Evolutionary conservation across 176 grass and related monocot genomes (phyloP).

Genomic region (Rhipidocladum racemiflorum): DNA sequence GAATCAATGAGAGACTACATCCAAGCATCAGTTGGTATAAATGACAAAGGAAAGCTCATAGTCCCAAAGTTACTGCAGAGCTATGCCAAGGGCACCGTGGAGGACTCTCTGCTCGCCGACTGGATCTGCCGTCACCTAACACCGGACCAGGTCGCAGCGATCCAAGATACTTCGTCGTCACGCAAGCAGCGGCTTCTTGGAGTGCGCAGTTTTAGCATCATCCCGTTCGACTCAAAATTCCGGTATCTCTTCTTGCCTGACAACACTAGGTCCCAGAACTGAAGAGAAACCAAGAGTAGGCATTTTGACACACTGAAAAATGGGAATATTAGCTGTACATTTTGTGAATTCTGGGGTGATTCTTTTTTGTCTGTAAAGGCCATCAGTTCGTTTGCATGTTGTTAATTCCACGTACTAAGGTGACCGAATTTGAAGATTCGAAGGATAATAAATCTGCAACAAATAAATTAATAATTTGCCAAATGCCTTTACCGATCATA

Average conservation of each 20-base stretch:
- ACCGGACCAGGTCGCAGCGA: constrained; percentile 49
- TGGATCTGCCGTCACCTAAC: constrained; percentile 90
- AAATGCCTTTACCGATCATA: no score
- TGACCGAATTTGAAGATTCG: no score
- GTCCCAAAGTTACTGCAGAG: constrained; percentile 72
- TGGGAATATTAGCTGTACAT: constrained; percentile 9
- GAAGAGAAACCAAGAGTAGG: background rate
- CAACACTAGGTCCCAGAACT: background rate
- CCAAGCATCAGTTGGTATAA: constrained; percentile 72
- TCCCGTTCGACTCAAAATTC: constrained; percentile 76
- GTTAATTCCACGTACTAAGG: no score
- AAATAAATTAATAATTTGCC: no score
- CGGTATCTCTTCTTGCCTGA: constrained; percentile 74
- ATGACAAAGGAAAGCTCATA: constrained; percentile 69
- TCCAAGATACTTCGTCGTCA: constrained; percentile 55
- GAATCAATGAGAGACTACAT: constrained; percentile 89
- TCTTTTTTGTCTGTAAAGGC: constrained; percentile 32
- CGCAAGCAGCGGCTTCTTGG: constrained; percentile 68
- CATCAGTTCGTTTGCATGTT: background rate
- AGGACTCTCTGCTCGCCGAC: constrained; percentile 79
- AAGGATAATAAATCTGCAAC: no score
- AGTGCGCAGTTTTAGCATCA: constrained; percentile 52
- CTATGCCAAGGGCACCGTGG: constrained; percentile 78
- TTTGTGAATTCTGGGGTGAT: constrained; percentile 30
- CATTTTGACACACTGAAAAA: constrained; percentile 6